phyloP scores from a whole-genome alignment of 139 green algal genomes.

The Chlorella sorokiniana region DNA sequence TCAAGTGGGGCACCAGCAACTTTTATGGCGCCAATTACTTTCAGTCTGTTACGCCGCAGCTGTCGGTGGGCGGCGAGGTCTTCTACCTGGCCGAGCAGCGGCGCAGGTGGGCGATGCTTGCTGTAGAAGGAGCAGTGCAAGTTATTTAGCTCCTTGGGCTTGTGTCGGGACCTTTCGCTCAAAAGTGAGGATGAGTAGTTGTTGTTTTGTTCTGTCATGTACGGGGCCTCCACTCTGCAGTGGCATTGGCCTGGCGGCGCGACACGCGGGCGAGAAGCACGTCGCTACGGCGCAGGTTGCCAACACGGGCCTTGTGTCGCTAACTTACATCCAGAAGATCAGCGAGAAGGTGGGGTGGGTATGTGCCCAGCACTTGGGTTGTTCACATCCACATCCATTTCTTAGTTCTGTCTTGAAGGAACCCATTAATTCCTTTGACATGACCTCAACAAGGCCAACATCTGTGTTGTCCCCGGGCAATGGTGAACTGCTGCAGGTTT shows the following conservation, averaged over 20 bases:
- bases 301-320: slow-evolving; percentile 90
- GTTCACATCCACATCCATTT: too few species aligned
- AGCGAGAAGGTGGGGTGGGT: slow-evolving; percentile 84
- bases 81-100: slow-evolving; percentile 92
- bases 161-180: not conserved
- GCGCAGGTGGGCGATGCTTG: not conserved
- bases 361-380: not conserved
- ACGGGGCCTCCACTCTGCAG: not conserved
- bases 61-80: slow-evolving; percentile 85
- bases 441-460: not conserved
- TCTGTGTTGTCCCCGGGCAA: not conserved
- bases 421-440: too few species aligned
- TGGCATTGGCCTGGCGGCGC: slow-evolving; percentile 75
- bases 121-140: not conserved
- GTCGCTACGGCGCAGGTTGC: slow-evolving; percentile 86
- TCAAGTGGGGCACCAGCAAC: slow-evolving; percentile 92
- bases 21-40: slow-evolving; percentile 91
- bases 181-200: not conserved
- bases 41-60: slow-evolving; percentile 88
- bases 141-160: not conserved
- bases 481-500: slow-evolving; percentile 53
- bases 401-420: too few species aligned
- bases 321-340: slow-evolving; percentile 93
- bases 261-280: slow-evolving; percentile 76
- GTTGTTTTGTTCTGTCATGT: not conserved